Conservation (phyloP, 2,329 filamentous ascomycete species). For the Talaromyces sp. region DNA sequence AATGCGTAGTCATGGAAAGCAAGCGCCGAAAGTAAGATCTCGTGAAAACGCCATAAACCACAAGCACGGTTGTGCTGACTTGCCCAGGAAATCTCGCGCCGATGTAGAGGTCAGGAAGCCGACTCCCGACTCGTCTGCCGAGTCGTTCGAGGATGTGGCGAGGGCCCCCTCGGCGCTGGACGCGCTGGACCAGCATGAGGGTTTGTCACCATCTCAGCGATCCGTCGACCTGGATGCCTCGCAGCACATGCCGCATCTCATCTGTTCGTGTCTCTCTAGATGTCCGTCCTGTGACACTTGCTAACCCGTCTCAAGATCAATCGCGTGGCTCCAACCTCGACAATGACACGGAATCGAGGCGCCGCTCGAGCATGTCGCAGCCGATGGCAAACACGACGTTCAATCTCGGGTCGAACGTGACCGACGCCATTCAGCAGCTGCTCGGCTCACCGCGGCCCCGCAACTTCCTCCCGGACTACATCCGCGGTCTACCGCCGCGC, state of each 20-base stretch:
- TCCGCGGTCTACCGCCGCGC: slow-evolving; percentile 71
- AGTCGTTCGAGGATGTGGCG: slow-evolving; percentile 30
- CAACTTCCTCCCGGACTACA: slow-evolving; percentile 58
- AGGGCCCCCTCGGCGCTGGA: slow-evolving; percentile 24
- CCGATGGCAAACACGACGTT: slow-evolving; percentile 31
- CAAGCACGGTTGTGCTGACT: slow-evolving; percentile 1
- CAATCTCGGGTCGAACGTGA: slow-evolving; percentile 19
- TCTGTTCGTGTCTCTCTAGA: slow-evolving; percentile 47
- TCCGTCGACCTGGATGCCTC: slow-evolving; percentile 44
- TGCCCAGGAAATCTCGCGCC: slow-evolving; percentile 33
- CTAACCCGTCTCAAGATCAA: slow-evolving; percentile 37
- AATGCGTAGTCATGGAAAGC: slow-evolving; percentile 65
- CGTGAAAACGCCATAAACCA: not conserved
- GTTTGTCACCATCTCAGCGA: slow-evolving; percentile 40
- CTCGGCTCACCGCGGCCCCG: slow-evolving; percentile 28
- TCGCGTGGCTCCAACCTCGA: slow-evolving; percentile 39
- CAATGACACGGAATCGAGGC: slow-evolving; percentile 17
- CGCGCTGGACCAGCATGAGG: slow-evolving; percentile 16
- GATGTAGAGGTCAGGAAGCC: slow-evolving; percentile 32
- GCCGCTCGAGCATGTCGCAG: slow-evolving; percentile 24
- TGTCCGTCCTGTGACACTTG: not conserved
- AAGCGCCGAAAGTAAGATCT: slow-evolving; percentile 58
- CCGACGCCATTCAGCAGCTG: slow-evolving; percentile 30
- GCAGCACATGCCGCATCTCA: slow-evolving; percentile 58
- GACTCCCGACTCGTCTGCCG: slow-evolving; percentile 28